A percentile compares a stretch with the other conserved stretches of the same genome.
Conservation (phyloP, 2,329 filamentous ascomycete species). For the Aspergillus sp. region DNA sequence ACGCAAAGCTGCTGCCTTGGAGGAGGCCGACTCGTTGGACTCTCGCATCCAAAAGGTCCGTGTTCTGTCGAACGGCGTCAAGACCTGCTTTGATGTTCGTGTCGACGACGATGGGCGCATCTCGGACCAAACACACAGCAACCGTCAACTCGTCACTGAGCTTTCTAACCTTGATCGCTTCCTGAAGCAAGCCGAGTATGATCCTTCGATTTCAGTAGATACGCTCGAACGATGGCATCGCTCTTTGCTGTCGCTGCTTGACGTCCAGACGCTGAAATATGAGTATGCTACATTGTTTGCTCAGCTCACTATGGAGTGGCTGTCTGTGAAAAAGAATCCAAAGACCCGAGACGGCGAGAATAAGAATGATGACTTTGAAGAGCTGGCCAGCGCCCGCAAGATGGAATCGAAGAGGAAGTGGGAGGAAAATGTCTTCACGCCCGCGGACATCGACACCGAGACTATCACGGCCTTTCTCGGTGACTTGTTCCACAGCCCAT, state of each 20-base stretch:
- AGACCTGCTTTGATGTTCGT: conserved; percentile 8
- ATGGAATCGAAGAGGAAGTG: conserved; percentile 9
- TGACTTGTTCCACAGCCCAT: conserved; percentile 1
- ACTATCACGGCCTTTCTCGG: background rate
- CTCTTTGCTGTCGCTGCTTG: conserved; percentile 6
- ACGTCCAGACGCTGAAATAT: conserved; percentile 15
- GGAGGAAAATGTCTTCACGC: conserved; percentile 11
- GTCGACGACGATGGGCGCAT: conserved; percentile 6
- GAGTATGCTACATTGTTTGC: conserved; percentile 15
- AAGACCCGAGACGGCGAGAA: background rate
- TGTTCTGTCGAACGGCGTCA: conserved; percentile 9
- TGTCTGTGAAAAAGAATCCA: conserved; percentile 8
- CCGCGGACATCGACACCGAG: background rate
- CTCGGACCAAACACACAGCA: background rate
- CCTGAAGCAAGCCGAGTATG: conserved; percentile 13
- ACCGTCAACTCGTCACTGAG: background rate
- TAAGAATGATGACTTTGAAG: conserved; percentile 4
- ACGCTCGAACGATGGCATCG: conserved; percentile 10
- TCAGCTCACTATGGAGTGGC: conserved; percentile 16
- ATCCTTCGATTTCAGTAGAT: conserved; percentile 10
- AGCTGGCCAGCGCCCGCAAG: background rate
- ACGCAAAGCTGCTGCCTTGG: conserved; percentile 5
- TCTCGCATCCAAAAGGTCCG: background rate
- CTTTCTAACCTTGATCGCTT: conserved; percentile 14
- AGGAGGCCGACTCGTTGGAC: background rate